phyloP scores from a whole-genome alignment of 257 asterid genomes.

The Galeopsis tetrahit region DNA sequence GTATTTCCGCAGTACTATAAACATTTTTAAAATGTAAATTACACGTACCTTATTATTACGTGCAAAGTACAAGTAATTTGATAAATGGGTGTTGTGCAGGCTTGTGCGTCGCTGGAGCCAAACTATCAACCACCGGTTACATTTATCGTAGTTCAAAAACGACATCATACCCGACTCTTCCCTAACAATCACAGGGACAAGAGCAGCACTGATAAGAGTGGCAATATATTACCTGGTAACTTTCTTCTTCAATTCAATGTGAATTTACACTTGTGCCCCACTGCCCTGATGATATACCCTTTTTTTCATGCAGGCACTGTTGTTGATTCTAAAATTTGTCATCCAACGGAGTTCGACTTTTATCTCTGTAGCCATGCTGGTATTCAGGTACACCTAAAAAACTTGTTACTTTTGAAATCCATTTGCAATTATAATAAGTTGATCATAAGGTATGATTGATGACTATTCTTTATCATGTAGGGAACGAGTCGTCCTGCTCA shows the following conservation, averaged over 20 bases:
- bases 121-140: conserved; percentile 98
- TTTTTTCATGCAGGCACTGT: conserved; percentile 69
- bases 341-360: conserved; percentile 94
- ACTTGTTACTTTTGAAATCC: background rate
- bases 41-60: too few relatives aligned
- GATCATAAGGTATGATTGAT: background rate
- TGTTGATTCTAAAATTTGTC: conserved; percentile 94
- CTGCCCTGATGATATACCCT: background rate
- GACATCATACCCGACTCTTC: conserved; percentile 92
- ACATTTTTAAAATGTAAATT: background rate
- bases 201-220: conserved; percentile 90
- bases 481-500: conserved; percentile 99
- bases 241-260: background rate
- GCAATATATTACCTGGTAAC: conserved; percentile 90
- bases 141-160: conserved; percentile 90
- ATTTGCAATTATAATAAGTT: conserved; percentile 3
- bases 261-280: background rate
- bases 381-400: conserved; percentile 65
- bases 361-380: conserved; percentile 99
- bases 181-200: conserved; percentile 90
- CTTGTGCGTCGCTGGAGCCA: conserved; percentile 96
- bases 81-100: conserved; percentile 49
- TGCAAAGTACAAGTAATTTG: background rate
- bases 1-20: too few relatives aligned
- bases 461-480: conserved; percentile 42